phyloP scores from a whole-genome alignment of 805 yeast genomes.

The Suhomyces faveliae region DNA sequence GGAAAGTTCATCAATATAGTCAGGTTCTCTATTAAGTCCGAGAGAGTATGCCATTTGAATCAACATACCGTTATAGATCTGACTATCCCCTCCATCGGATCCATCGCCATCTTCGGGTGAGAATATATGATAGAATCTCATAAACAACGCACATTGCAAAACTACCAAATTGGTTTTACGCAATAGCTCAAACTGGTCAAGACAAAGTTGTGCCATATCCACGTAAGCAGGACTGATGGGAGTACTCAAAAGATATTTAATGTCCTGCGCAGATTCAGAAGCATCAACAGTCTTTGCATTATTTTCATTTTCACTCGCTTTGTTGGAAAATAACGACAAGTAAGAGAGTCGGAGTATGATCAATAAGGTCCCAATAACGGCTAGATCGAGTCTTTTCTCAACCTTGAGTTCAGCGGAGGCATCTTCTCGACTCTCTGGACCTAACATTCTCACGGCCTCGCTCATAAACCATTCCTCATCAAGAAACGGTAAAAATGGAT shows the following conservation, averaged over 20 bases:
- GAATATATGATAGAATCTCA: slow-evolving; percentile 53
- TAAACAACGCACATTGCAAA: slow-evolving; percentile 58
- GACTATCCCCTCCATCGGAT: slow-evolving; percentile 57
- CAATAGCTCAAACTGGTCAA: slow-evolving; percentile 38
- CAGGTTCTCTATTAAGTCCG: slow-evolving; percentile 51
- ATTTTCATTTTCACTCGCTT: slow-evolving; percentile 26
- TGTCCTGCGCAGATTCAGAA: slow-evolving; percentile 22
- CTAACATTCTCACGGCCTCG: slow-evolving; percentile 18
- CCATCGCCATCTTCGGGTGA: slow-evolving; percentile 65
- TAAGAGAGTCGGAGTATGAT: slow-evolving; percentile 34
- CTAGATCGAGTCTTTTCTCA: slow-evolving; percentile 32
- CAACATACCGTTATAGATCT: slow-evolving; percentile 36
- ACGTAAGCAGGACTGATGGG: slow-evolving; percentile 21
- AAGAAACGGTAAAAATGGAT: slow-evolving; percentile 20
- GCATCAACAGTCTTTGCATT: slow-evolving; percentile 26
- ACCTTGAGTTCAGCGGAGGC: slow-evolving; percentile 23
- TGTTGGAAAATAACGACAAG: slow-evolving; percentile 38
- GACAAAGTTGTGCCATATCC: slow-evolving; percentile 32
- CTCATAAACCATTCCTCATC: slow-evolving; percentile 19
- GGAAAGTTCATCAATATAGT: slow-evolving; percentile 32
- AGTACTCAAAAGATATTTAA: slow-evolving; percentile 19
- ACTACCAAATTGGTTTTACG: slow-evolving; percentile 48
- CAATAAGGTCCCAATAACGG: slow-evolving; percentile 33
- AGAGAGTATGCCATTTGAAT: slow-evolving; percentile 46
- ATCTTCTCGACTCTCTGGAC: slow-evolving; percentile 21